These are phyloP conservation scores for Cavenderia fasciculata DNA, from an alignment of 78 protist genomes.

Conservation along the genomic window DNA sequence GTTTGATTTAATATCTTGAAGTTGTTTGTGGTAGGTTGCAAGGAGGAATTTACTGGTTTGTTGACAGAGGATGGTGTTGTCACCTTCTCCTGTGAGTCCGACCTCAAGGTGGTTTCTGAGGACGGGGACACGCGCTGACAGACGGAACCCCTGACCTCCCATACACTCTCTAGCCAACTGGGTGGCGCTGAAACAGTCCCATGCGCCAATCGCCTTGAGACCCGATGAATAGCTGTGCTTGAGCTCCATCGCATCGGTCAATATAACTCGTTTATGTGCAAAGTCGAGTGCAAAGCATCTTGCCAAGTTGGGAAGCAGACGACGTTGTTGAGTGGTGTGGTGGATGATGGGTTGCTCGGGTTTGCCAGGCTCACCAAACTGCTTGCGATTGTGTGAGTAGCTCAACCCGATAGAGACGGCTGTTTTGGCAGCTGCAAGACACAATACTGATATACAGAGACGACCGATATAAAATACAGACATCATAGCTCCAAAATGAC, in stretches of 20 bases:
- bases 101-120: slow-evolving; percentile 43
- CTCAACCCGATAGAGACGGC: slow-evolving; percentile 46
- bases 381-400: slow-evolving; percentile 70
- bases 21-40: not conserved
- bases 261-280: not conserved
- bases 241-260: not conserved
- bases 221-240: slow-evolving; percentile 56
- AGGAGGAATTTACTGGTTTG: slow-evolving; percentile 72
- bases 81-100: slow-evolving; percentile 75
- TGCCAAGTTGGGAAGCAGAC: slow-evolving; percentile 54
- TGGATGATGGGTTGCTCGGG: slow-evolving; percentile 34
- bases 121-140: slow-evolving; percentile 27
- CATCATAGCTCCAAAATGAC: slow-evolving; percentile 71
- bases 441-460: slow-evolving; percentile 27
- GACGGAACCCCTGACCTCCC: slow-evolving; percentile 92
- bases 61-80: slow-evolving; percentile 65
- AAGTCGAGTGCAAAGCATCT: slow-evolving; percentile 35
- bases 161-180: slow-evolving; percentile 77
- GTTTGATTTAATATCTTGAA: too few relatives aligned
- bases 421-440: not conserved
- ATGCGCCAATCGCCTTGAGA: slow-evolving; percentile 82
- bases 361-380: slow-evolving; percentile 23
- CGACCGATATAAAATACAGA: slow-evolving; percentile 70
- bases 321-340: slow-evolving; percentile 2
- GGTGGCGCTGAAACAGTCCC: slow-evolving; percentile 68